These are phyloP conservation scores for Blastobotrys muscicola DNA, from an alignment of 805 yeast species.

Conservation along the genomic window DNA sequence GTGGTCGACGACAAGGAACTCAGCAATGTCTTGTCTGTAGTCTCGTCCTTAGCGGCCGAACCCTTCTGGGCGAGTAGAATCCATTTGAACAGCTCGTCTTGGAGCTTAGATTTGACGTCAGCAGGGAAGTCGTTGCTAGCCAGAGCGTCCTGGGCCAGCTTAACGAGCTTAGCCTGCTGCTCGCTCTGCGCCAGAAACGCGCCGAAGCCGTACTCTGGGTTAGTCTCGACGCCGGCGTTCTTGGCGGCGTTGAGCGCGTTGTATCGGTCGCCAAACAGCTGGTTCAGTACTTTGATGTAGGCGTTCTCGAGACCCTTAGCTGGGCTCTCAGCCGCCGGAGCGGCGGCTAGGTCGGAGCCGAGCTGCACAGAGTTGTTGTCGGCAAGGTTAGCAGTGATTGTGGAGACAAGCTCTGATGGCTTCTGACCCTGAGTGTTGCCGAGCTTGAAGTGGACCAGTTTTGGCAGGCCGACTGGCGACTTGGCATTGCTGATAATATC, in stretches of 20 bases:
- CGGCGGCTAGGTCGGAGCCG: conserved; percentile 32
- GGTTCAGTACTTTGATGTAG: conserved; percentile 64
- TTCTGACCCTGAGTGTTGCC: conserved; percentile 34
- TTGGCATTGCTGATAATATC: conserved; percentile 53
- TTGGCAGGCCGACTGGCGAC: conserved; percentile 25
- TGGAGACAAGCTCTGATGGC: conserved; percentile 35
- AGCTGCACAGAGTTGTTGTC: conserved; percentile 51
- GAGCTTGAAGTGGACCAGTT: conserved; percentile 49
- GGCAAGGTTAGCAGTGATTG: conserved; percentile 44
- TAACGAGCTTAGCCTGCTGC: conserved; percentile 37
- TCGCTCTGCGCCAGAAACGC: conserved; percentile 50
- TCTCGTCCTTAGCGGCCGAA: conserved; percentile 23
- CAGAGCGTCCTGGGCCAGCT: conserved; percentile 36
- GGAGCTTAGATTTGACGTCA: conserved; percentile 38
- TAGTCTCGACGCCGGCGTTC: conserved; percentile 35
- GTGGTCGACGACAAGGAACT: conserved; percentile 1
- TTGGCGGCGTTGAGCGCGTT: conserved; percentile 52
- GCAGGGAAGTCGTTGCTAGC: conserved; percentile 33
- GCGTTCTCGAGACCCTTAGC: conserved; percentile 59
- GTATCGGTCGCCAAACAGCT: conserved; percentile 49
- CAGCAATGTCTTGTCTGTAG: conserved; percentile 5
- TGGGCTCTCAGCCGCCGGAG: conserved; percentile 34
- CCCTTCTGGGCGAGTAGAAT: conserved; percentile 32
- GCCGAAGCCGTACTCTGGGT: conserved; percentile 89
- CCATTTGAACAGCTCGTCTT: conserved; percentile 62